phyloP scores from a whole-genome alignment of 2,329 filamentous ascomycete species.

The Colletotrichum camelliae region DNA sequence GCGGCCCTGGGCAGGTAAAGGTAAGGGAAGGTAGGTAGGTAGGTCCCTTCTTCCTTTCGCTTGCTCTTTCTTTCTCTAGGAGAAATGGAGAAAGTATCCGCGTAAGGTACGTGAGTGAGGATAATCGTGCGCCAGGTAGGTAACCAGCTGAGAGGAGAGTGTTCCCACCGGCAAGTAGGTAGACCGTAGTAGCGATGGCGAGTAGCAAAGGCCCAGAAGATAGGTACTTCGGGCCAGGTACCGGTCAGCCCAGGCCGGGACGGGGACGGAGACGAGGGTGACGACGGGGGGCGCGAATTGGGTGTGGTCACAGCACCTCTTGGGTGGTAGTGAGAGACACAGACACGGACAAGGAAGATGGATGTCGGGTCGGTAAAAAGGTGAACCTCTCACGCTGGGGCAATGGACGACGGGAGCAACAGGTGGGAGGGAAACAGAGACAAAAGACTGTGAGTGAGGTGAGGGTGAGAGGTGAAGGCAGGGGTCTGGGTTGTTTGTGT shows the following conservation, averaged over 20 bases:
- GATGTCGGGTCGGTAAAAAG: not conserved
- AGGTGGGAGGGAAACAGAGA: not conserved
- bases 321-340: not conserved
- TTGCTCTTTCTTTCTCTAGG: not conserved
- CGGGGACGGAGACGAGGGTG: not conserved
- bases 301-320: conserved; percentile 1
- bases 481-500: conserved; percentile 5
- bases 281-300: not conserved
- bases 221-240: conserved; percentile 10
- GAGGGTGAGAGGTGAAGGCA: not conserved
- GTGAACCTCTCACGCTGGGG: not conserved
- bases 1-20: not conserved
- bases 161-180: not conserved
- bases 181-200: not conserved
- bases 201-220: not conserved
- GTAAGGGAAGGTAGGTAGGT: not conserved
- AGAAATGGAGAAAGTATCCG: not conserved
- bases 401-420: not conserved
- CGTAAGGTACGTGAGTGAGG: not conserved
- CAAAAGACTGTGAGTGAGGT: not conserved
- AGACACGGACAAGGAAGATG: not conserved
- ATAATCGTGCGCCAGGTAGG: not conserved
- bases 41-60: not conserved
- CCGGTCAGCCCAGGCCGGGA: conserved; percentile 10
- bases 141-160: not conserved